Evolutionary conservation across 306 rosid species (phyloP), one percentile per base, ranked within the genome.

Genomic region (Cicer judaicum): DNA sequence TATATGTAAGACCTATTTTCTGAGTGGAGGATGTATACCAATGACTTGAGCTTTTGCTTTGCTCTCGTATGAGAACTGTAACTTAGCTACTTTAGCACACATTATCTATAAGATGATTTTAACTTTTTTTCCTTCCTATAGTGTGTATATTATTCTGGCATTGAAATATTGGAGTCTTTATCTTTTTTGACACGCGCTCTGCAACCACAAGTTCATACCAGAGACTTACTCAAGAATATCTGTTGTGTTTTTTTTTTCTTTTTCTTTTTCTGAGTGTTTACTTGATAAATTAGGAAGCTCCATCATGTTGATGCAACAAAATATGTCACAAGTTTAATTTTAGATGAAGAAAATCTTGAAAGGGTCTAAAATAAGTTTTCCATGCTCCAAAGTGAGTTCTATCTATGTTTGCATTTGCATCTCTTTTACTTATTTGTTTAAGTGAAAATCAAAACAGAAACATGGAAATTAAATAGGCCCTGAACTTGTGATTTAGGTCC

Each of bases 331-430:
- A 52, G 6, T 19, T 64, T 46, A 2, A 8, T 16, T 62, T 11
- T 48, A 7, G 48, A 11, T 74, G 41, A 62, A 38, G 53, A 40
- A 52, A 52, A 64, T 42, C 8, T 59, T 76, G 50, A 54, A 54
- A 16, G 49, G 68, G 55, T 56, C 48, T 66, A 55, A 55, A 67
- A 12, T 42, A 60, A 64, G 43, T 52, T 41, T 76, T 18, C 29
- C 18, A n/a, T 16, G 11, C 40, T 48, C 3, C 13, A 48, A 29
- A 75, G 10, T 39, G 39, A 49, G 14, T 67, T 11, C 41, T 19
- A 11, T 12, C 64, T 19, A 2, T 10, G 18, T 10, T 9, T 50
- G 19, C 15, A 29, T 19, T n/a, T 10, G 8, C 13, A 34, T 72
- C 21, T 49, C 54, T 13, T n/a, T 1, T 29, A 29, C 36, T 29